Evolutionary conservation across 1,139 yeast species (phyloP).

Genomic region (Hyphopichia buzzinii): DNA sequence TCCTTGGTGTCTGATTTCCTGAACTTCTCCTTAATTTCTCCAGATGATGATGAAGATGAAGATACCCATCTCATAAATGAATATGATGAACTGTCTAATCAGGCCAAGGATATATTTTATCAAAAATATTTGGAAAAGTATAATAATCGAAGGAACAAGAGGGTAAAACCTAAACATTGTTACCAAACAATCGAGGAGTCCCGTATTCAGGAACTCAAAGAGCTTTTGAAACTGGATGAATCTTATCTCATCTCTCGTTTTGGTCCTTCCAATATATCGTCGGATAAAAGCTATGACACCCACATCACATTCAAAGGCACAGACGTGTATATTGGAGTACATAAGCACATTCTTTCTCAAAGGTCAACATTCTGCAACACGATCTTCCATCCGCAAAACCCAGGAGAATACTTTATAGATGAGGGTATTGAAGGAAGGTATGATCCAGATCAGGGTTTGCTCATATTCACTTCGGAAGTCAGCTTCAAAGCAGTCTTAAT

Average conservation of each 20-base stretch:
- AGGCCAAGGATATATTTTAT: slow-evolving; percentile 16
- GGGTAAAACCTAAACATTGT: slow-evolving; percentile 14
- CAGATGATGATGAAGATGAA: slow-evolving; percentile 9
- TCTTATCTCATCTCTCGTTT: slow-evolving; percentile 9
- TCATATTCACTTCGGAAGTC: slow-evolving; percentile 18
- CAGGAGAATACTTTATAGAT: slow-evolving; percentile 14
- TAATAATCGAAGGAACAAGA: slow-evolving; percentile 15
- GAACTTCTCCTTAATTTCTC: slow-evolving; percentile 1
- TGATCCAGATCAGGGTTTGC: slow-evolving; percentile 9
- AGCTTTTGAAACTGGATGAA: slow-evolving; percentile 15
- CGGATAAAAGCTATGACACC: slow-evolving; percentile 23
- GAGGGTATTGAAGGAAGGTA: slow-evolving; percentile 23
- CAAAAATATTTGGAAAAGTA: slow-evolving; percentile 14
- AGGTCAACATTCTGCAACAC: slow-evolving; percentile 28
- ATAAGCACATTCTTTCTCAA: slow-evolving; percentile 23
- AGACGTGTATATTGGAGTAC: slow-evolving; percentile 26
- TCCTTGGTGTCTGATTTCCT: background rate
- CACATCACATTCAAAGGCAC: slow-evolving; percentile 19
- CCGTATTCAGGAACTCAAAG: slow-evolving; percentile 9
- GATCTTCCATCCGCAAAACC: slow-evolving; percentile 17
- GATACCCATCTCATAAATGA: background rate
- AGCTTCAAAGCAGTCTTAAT: slow-evolving; percentile 28
- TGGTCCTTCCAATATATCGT: slow-evolving; percentile 2
- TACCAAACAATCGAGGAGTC: slow-evolving; percentile 14
- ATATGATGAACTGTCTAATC: background rate